Conservation (phyloP, 345 rosid genomes). For the Hypericum androsaemum region DNA sequence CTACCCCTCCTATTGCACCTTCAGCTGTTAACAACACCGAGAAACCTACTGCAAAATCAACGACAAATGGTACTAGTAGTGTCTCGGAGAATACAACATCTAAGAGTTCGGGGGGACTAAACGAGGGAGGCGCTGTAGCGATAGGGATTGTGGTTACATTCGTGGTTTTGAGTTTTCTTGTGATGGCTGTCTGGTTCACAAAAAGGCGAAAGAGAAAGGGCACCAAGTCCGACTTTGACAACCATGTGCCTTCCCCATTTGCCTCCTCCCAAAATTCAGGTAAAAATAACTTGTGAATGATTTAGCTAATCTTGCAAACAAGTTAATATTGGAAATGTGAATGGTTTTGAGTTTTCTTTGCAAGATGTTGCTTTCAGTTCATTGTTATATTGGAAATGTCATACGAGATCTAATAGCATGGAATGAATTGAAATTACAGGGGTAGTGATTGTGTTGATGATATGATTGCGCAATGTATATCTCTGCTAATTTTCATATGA, state of each 20-base stretch:
- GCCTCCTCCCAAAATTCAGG: constrained; percentile 93
- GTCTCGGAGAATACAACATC: constrained; percentile 31
- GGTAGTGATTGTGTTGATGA: no score
- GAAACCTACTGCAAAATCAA: constrained; percentile 68
- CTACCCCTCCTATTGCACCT: constrained; percentile 34
- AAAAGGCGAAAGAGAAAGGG: constrained; percentile 51
- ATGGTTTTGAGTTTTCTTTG: no score
- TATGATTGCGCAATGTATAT: no score
- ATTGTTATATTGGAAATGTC: no score
- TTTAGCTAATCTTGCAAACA: no score
- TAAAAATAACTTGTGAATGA: constrained; percentile 8
- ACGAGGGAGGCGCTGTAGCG: constrained; percentile 48
- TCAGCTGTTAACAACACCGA: constrained; percentile 59
- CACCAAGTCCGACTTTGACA: constrained; percentile 33
- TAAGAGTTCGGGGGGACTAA: constrained; percentile 27
- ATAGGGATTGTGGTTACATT: constrained; percentile 59
- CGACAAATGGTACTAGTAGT: constrained; percentile 22
- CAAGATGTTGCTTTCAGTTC: no score
- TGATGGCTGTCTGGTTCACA: constrained; percentile 57
- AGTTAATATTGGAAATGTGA: no score
- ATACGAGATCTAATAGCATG: no score
- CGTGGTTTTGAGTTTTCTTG: constrained; percentile 52
- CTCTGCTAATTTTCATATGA: no score
- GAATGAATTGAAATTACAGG: no score
- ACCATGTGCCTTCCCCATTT: constrained; percentile 61